Conservation (phyloP, 192 early-diverging fungal species). For the Podila clonocystis region DNA sequence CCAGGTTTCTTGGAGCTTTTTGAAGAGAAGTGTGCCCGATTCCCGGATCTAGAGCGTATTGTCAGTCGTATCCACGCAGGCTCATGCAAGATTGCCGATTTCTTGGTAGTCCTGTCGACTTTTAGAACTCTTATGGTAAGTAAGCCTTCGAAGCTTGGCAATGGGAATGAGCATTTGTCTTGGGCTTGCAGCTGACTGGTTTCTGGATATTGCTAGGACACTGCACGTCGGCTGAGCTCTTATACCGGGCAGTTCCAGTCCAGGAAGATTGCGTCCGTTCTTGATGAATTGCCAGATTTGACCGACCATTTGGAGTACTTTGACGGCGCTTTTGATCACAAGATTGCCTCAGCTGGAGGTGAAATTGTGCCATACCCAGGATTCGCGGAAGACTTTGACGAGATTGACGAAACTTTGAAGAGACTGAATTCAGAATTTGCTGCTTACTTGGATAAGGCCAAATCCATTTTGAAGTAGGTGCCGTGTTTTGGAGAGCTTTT, state of each 20-base stretch:
- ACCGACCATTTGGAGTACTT: slow-evolving; percentile 76
- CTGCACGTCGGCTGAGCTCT: slow-evolving; percentile 42
- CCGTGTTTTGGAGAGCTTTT: slow-evolving; percentile 3
- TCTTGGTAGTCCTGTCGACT: slow-evolving; percentile 72
- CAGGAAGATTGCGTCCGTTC: slow-evolving; percentile 58
- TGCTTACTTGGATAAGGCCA: slow-evolving; percentile 70
- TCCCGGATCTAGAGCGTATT: slow-evolving; percentile 92
- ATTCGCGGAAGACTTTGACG: slow-evolving; percentile 84
- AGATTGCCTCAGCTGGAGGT: slow-evolving; percentile 63
- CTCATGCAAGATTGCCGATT: slow-evolving; percentile 87
- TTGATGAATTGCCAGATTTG: slow-evolving; percentile 64
- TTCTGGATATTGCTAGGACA: slow-evolving; percentile 26
- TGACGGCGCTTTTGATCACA: slow-evolving; percentile 77
- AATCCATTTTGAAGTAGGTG: slow-evolving; percentile 69
- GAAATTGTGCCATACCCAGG: slow-evolving; percentile 75
- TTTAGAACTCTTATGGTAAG: slow-evolving; percentile 64
- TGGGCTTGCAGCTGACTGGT: not conserved
- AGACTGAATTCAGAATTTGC: slow-evolving; percentile 76
- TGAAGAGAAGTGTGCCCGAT: slow-evolving; percentile 50
- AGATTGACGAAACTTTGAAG: slow-evolving; percentile 60
- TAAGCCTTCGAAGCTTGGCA: slow-evolving; percentile 14
- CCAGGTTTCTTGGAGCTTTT: slow-evolving; percentile 62
- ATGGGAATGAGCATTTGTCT: not conserved
- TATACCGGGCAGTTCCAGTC: slow-evolving; percentile 63
- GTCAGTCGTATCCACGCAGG: slow-evolving; percentile 92